Base-by-base conservation (phyloP, 176 grass and related monocot species). In the Oryza meyeriana region DNA sequence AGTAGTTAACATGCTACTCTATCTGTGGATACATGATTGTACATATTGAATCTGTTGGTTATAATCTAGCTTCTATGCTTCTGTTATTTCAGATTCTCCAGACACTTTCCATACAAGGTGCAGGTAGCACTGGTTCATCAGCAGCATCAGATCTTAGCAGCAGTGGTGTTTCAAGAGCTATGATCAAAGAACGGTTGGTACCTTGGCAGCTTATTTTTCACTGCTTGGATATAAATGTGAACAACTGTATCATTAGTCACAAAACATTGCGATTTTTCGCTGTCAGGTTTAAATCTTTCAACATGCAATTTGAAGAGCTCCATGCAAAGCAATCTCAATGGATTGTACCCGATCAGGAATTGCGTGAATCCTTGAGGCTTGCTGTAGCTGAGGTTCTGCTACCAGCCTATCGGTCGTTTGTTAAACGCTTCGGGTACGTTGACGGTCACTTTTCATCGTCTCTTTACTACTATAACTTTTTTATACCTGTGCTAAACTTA, bases 321-420 rank as follows among this genome's bases (percentile, higher is more conserved):
- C 92, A 92, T 3, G 76, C 79, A 5, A 95, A 94, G 69, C 96
- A 98, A 79, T 98, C 92, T 14, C 92, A 93, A 67, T 98, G 96
- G 96, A 89, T 83, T 4, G 88, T 98, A 87, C 93, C 93, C 50
- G 96, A 98, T 66, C 90, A 88, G 39, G 96, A 98, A 76, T 79
- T 98, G 45, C 84, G 93, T 65, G 96, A 98, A 84, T 98, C 90
- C 22, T 87, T 98, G 62, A 93, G 96, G 74, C 96, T 98, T 86
- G 90, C 96, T 48, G 67, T 95, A 20, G 92, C 92, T 12, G 96
- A 98, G 70, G 90, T 98, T 74, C 75, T 98, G 50, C 74, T 98
- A 32, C 96, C 96, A 74, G 96, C 96, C 38, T 98, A 98, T 66
- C 81, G 96, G 65, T 95, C 96, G 57, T 98, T 93, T 76, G 33